Conservation (phyloP, 495 filamentous ascomycete species). For the Halenospora varia region DNA sequence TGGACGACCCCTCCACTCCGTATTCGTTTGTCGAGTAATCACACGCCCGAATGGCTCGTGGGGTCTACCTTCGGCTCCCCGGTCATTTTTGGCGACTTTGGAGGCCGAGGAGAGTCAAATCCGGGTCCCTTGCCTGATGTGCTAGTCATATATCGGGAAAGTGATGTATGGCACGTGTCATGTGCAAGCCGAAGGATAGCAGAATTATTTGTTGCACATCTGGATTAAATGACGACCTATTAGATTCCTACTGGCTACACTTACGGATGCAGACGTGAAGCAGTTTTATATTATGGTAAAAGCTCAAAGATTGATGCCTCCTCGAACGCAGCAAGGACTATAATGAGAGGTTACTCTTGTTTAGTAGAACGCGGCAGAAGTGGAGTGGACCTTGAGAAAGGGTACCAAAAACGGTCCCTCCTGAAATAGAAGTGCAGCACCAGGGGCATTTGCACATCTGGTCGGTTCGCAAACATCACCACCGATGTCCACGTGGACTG, state of each 20-base stretch:
- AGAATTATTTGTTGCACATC: background rate
- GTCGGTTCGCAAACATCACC: background rate
- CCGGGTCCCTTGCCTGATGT: background rate
- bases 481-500: background rate
- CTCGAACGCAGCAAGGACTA: background rate
- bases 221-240: background rate
- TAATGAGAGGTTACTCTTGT: background rate
- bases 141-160: background rate
- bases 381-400: background rate
- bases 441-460: background rate
- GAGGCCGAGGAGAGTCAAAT: background rate
- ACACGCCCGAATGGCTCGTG: no score
- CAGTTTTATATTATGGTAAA: background rate
- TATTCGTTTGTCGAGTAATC: no score
- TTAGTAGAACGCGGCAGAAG: background rate
- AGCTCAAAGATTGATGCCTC: constrained; percentile 1
- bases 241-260: background rate
- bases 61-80: background rate
- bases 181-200: background rate
- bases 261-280: background rate
- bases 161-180: background rate
- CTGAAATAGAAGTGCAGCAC: background rate
- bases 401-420: background rate
- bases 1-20: no score
- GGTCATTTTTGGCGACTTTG: background rate